Evolutionary conservation across 306 rosid genomes (phyloP).

Genomic region (Cicer chorassanicum): DNA sequence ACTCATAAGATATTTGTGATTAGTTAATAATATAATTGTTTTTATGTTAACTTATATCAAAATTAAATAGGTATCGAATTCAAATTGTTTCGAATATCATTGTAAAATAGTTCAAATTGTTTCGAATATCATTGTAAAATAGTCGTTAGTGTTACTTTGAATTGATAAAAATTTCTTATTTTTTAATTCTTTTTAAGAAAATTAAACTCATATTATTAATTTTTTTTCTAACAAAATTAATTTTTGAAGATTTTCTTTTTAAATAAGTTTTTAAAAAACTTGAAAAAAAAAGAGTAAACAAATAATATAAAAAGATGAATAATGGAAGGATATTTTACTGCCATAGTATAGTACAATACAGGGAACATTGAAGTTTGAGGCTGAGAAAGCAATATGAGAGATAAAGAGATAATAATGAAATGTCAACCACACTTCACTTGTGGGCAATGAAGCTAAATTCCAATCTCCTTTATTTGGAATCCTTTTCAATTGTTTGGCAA

Average conservation of each 20-base stretch:
- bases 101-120: too few species aligned
- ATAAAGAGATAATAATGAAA: slow-evolving; percentile 76
- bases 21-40: too few species aligned
- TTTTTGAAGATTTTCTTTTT: neutral
- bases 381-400: slow-evolving; percentile 63
- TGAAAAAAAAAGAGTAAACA: neutral
- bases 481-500: slow-evolving; percentile 36
- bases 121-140: too few species aligned
- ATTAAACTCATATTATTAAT: too few species aligned
- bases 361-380: slow-evolving; percentile 59
- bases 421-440: slow-evolving; percentile 61
- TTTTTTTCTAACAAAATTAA: neutral
- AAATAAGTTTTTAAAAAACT: neutral
- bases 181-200: too few species aligned
- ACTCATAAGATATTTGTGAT: too few species aligned
- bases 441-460: slow-evolving; percentile 53
- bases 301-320: neutral
- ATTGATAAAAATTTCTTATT: too few species aligned
- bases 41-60: too few species aligned
- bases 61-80: too few species aligned
- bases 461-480: slow-evolving; percentile 11
- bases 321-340: slow-evolving; percentile 18
- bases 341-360: neutral
- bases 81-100: too few species aligned
- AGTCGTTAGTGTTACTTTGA: too few species aligned